Evolutionary conservation across 2,329 filamentous ascomycete genomes (phyloP).

Genomic region (Fusarium lateritium): DNA sequence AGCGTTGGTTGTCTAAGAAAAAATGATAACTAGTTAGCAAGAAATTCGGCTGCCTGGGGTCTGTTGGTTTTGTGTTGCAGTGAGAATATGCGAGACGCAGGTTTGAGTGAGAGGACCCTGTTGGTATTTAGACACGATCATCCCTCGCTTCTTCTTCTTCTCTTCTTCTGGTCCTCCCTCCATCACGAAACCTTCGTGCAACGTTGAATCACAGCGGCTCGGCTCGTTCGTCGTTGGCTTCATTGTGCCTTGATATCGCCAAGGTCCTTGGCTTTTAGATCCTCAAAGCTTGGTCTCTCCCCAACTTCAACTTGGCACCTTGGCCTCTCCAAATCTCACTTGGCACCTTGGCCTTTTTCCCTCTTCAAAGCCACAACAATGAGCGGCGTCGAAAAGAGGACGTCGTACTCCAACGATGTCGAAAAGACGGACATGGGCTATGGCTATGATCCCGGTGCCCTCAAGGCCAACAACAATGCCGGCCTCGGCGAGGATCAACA

Average conservation of each 20-base stretch:
- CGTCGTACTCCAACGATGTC: slow-evolving; percentile 37
- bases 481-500: slow-evolving; percentile 50
- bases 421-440: slow-evolving; percentile 48
- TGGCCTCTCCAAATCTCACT: slow-evolving; percentile 19
- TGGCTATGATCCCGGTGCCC: slow-evolving; percentile 26
- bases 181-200: slow-evolving; percentile 15
- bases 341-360: slow-evolving; percentile 27
- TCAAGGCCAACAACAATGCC: slow-evolving; percentile 19
- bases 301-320: slow-evolving; percentile 17
- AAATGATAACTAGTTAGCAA: neutral
- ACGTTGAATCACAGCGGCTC: slow-evolving; percentile 21
- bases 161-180: neutral
- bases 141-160: neutral
- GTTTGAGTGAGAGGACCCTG: slow-evolving; percentile 4
- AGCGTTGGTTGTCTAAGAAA: neutral
- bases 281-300: slow-evolving; percentile 26
- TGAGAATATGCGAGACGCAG: neutral
- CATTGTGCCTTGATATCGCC: slow-evolving; percentile 11
- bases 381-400: slow-evolving; percentile 29
- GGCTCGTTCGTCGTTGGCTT: neutral
- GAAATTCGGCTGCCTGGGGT: slow-evolving; percentile 4
- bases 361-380: neutral
- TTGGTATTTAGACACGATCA: slow-evolving; percentile 28
- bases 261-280: slow-evolving; percentile 19
- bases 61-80: neutral